Evolutionary conservation across 164 flowering plant genomes (phyloP).

Genomic region (Taxillus chinensis): DNA sequence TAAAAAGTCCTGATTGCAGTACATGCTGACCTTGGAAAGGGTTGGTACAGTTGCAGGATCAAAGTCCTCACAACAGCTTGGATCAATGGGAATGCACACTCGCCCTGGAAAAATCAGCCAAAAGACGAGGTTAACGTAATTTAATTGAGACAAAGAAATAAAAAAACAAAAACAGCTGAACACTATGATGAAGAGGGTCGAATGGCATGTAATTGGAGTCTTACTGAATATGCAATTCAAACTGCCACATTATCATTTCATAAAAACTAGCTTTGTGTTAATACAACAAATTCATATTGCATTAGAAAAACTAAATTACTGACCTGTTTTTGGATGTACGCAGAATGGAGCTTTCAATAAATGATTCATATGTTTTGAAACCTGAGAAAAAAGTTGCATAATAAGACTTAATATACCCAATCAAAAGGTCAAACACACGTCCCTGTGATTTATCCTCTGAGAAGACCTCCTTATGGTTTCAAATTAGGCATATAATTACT

Average conservation of each 20-base stretch:
- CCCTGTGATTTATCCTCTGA: too few relatives aligned
- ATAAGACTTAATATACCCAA: neutral
- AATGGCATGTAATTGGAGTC: too few relatives aligned
- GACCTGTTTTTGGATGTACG: slow-evolving; percentile 97
- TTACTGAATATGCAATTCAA: too few relatives aligned
- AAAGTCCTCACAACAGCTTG: slow-evolving; percentile 72
- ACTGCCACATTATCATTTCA: too few relatives aligned
- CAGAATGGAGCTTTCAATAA: slow-evolving; percentile 97
- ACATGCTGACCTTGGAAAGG: slow-evolving; percentile 57
- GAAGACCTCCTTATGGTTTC: too few relatives aligned
- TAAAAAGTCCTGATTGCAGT: neutral
- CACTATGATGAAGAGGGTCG: too few relatives aligned
- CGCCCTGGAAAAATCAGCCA: slow-evolving; percentile 42
- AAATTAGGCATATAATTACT: too few relatives aligned
- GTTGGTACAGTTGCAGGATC: slow-evolving; percentile 88
- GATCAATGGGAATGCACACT: slow-evolving; percentile 94
- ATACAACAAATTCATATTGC: neutral
- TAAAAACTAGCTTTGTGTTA: neutral
- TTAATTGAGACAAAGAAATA: too few relatives aligned
- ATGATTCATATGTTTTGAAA: slow-evolving; percentile 91
- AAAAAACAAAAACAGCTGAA: too few relatives aligned
- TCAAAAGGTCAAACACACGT: neutral
- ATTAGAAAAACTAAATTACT: slow-evolving; percentile 1
- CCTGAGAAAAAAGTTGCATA: slow-evolving; percentile 32
- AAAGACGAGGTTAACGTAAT: neutral